phyloP scores from a whole-genome alignment of 1,284 basidiomycete genomes.

The Lentinula novae-zelandiae region DNA sequence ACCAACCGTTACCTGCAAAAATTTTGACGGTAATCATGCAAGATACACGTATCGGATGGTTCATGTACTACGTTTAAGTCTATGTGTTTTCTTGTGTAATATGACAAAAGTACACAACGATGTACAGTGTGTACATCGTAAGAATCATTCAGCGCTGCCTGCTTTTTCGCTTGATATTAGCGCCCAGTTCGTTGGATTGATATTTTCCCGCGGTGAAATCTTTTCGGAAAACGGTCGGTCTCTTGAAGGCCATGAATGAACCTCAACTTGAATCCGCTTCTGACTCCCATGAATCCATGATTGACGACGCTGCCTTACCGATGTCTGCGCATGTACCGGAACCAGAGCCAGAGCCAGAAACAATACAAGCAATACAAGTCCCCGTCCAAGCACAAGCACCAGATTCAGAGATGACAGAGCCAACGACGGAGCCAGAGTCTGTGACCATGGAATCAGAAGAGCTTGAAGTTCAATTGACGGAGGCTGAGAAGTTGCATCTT shows the following conservation, averaged over 20 bases:
- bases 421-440: not conserved
- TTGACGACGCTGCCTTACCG: not conserved
- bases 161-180: not conserved
- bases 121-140: too few species aligned
- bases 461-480: not conserved
- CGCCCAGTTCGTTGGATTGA: not conserved
- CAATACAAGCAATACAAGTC: not conserved
- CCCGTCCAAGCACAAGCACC: not conserved
- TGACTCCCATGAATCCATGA: not conserved
- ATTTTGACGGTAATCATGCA: too few species aligned
- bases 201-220: not conserved
- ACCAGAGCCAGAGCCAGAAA: not conserved
- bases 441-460: not conserved
- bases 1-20: not conserved
- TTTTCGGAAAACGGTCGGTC: not conserved
- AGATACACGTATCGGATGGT: too few species aligned
- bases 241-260: not conserved
- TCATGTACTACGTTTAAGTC: too few species aligned
- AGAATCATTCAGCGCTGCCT: too few species aligned
- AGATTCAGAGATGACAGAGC: not conserved
- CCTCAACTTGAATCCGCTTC: not conserved
- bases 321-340: not conserved
- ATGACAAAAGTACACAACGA: too few species aligned
- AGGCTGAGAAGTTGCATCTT: not conserved
- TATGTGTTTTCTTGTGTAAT: too few species aligned